These are phyloP conservation scores for Hibiscus mutabilis DNA, from an alignment of 345 rosid species.

Conservation along the genomic window DNA sequence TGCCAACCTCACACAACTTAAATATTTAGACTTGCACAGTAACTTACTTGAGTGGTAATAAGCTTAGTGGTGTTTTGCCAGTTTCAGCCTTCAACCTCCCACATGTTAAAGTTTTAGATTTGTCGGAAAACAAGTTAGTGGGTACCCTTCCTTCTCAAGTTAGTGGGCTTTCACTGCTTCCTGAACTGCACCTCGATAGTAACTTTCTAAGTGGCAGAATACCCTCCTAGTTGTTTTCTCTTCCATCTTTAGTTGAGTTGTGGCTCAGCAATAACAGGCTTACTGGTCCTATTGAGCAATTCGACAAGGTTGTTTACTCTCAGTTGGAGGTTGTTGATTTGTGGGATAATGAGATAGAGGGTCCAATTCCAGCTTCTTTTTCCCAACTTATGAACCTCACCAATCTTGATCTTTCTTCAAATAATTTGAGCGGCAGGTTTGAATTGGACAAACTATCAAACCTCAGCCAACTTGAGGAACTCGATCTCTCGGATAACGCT, in stretches of 20 bases:
- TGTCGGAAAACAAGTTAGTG: not conserved
- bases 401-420: not conserved
- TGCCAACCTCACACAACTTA: not conserved
- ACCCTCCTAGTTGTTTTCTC: conserved; percentile 4
- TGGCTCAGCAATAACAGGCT: not conserved
- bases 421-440: not conserved
- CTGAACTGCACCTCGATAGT: not conserved
- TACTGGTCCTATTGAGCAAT: not conserved
- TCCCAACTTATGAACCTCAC: not conserved
- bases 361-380: not conserved
- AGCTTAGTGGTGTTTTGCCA: no score
- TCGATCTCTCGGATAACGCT: not conserved
- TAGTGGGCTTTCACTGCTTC: not conserved
- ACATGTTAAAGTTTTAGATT: not conserved
- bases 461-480: not conserved
- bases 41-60: no score
- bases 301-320: not conserved
- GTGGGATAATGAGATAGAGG: not conserved
- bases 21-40: no score
- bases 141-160: not conserved
- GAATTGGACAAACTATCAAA: not conserved
- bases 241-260: not conserved
- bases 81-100: no score
- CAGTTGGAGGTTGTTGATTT: not conserved
- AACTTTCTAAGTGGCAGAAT: not conserved